Evolutionary conservation across 345 rosid species (phyloP).

Genomic region (Trapa bicornis): DNA sequence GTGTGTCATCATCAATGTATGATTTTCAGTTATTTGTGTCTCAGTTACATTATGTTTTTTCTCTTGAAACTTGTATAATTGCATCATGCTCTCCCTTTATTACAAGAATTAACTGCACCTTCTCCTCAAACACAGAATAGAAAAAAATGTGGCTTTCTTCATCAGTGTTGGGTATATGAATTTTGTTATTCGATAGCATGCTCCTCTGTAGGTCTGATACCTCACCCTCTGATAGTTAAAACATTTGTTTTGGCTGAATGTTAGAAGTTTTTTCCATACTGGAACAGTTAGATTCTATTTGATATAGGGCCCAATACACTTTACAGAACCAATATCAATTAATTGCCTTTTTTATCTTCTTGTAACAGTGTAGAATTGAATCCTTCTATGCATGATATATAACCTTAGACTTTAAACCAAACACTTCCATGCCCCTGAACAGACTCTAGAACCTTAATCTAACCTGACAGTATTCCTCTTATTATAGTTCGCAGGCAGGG

Average conservation of each 20-base stretch:
- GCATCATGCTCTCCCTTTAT: background rate
- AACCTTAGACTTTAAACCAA: too few relatives aligned
- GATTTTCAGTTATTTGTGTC: slow-evolving; percentile 4
- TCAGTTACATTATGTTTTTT: background rate
- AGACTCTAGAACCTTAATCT: background rate
- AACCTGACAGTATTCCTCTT: slow-evolving; percentile 11
- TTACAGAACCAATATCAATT: background rate
- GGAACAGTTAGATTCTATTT: background rate
- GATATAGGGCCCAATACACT: background rate
- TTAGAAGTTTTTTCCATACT: background rate
- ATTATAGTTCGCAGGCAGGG: slow-evolving; percentile 69
- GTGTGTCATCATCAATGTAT: slow-evolving; percentile 63
- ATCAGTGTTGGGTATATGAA: background rate
- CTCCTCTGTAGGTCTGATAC: background rate
- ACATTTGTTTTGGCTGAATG: background rate
- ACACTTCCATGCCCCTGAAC: too few relatives aligned
- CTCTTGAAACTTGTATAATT: background rate
- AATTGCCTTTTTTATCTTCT: background rate
- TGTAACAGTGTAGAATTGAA: background rate
- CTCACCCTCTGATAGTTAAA: background rate
- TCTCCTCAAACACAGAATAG: background rate
- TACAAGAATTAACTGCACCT: background rate
- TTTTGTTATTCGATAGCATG: background rate
- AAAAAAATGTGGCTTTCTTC: background rate
- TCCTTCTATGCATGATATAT: background rate